Base-by-base conservation (phyloP, 176 grass and related monocot genomes). In the Carex kokanica region DNA sequence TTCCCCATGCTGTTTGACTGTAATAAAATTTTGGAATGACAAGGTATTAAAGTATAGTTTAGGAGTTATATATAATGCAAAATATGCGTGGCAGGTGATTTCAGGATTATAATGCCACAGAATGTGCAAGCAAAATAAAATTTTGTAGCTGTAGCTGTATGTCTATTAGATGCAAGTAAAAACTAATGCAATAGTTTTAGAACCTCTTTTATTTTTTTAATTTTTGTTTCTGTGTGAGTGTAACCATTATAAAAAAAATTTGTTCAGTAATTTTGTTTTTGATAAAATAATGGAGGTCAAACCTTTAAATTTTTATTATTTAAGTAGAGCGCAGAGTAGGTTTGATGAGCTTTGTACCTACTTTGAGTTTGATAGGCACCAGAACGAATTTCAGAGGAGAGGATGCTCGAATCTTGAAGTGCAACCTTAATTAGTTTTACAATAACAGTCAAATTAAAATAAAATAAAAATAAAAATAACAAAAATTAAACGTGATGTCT, bases 71-170 rank as follows among this genome's bases (percentile, higher is more conserved):
- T 27, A 27, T 27, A 27, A 23, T 74, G 40, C 18, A 24, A 74
- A 49, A 23, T 23, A 43, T 24, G 43, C 6, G 9, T 14, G 41
- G 43, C 24, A 74, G n/a, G 27, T 52, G 20, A 74, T 11, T 25
- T 24, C 11, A 52, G 40, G n/a, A 52, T 24, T 53, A 24, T 74
- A 74, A 23, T 74, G 41, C 43, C 70, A 74, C 21, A 24, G 12
- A 24, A 74, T 52, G 4, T 8, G 14, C 3, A 74, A 74, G 40
- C 1, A 49, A 74, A 74, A 52, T 14, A 7, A 74, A 74, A 10
- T 74, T 74, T 52, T 74, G 41, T 41, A 74, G 70, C 43, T 74
- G 43, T 24, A 73, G n/a, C 4, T 74, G n/a, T 74, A 24, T 60
- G 57, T n/a, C 20, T 25, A 15, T 74, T 66, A 17, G 12, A 34